A percentile compares a stretch with the other conserved stretches of the same genome.
Conservation (phyloP, 192 early-diverging fungal genomes). For the Coemansia sp. region DNA sequence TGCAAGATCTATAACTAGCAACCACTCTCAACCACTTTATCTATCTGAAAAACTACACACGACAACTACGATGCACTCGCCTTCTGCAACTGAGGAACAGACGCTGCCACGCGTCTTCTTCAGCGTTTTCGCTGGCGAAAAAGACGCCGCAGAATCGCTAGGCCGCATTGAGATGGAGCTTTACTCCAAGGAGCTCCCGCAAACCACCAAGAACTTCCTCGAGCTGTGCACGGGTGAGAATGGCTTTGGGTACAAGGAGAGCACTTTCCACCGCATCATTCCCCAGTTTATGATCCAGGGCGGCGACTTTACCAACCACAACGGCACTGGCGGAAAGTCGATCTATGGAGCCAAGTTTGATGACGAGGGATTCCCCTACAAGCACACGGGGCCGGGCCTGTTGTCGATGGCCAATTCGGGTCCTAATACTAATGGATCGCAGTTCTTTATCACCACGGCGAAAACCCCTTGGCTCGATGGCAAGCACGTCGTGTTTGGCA, state of each 20-base stretch:
- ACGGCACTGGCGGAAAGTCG: constrained; percentile 77
- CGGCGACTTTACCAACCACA: constrained; percentile 72
- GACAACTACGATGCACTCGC: constrained; percentile 10
- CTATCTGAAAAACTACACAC: background rate
- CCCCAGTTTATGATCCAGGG: constrained; percentile 89
- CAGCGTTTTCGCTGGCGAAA: constrained; percentile 32
- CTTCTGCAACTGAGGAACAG: constrained; percentile 4
- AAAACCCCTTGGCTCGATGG: constrained; percentile 70
- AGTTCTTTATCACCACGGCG: constrained; percentile 78
- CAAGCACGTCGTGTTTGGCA: constrained; percentile 79
- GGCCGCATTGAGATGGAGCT: constrained; percentile 42
- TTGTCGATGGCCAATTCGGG: constrained; percentile 85
- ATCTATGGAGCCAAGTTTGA: constrained; percentile 77
- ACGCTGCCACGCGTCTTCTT: constrained; percentile 54
- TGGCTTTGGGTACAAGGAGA: constrained; percentile 57
- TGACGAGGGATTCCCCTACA: constrained; percentile 72
- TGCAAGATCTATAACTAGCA: background rate
- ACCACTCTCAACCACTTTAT: background rate
- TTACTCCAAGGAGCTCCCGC: constrained; percentile 77
- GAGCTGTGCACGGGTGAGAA: constrained; percentile 54
- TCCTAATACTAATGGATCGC: constrained; percentile 75
- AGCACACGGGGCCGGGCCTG: constrained; percentile 65
- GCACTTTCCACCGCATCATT: constrained; percentile 82
- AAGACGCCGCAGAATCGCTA: background rate
- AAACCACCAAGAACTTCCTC: constrained; percentile 92